phyloP scores from a whole-genome alignment of 139 green algal species.

The Trebouxia sp. region DNA sequence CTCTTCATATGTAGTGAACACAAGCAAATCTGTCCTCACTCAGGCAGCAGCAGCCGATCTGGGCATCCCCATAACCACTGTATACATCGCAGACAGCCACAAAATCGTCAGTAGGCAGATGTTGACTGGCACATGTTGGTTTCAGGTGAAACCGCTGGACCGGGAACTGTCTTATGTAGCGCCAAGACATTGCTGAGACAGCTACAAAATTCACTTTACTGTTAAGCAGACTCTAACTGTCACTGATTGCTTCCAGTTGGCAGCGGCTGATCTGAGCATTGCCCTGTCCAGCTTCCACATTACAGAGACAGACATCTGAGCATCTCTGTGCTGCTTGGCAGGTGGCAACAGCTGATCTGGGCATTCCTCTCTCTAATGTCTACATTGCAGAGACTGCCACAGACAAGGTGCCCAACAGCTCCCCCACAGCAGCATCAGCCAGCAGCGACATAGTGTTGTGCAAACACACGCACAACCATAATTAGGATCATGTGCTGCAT shows the following conservation, averaged over 20 bases:
- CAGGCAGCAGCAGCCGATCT: conserved; percentile 79
- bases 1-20: no score
- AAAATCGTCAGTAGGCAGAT: no score
- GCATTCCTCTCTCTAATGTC: conserved; percentile 75
- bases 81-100: conserved; percentile 93
- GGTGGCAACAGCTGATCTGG: conserved; percentile 80
- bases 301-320: conserved; percentile 88
- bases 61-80: conserved; percentile 67
- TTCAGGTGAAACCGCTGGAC: no score
- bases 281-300: conserved; percentile 84
- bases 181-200: no score
- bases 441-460: conserved; percentile 92
- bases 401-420: conserved; percentile 97
- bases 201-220: conserved; percentile 93
- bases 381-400: conserved; percentile 93
- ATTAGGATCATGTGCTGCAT: not conserved
- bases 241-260: conserved; percentile 63
- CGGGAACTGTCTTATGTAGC: no score
- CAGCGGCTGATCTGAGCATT: conserved; percentile 72
- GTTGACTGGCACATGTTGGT: no score
- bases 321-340: conserved; percentile 31
- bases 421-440: conserved; percentile 89
- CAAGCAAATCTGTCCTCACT: conserved; percentile 77
- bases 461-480: no score
- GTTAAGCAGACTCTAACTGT: conserved; percentile 29